Evolutionary conservation across 2,329 filamentous ascomycete species (phyloP).

Genomic region (Emmonsia crescens): DNA sequence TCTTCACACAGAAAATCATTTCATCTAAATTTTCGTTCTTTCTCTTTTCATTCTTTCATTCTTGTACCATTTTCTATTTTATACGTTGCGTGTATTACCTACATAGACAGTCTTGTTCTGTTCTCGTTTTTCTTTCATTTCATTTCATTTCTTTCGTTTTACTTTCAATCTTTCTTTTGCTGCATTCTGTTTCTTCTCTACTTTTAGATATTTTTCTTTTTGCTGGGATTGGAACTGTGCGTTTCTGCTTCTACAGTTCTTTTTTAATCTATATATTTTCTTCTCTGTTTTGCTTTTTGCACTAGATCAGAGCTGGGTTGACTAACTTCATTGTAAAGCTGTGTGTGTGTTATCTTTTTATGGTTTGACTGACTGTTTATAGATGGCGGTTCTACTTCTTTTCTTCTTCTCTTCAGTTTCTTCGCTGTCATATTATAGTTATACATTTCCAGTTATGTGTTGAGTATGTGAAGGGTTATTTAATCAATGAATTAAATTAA

Average conservation of each 20-base stretch:
- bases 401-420: not conserved
- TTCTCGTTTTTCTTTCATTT: not conserved
- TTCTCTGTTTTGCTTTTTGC: not conserved
- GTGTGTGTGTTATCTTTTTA: no score
- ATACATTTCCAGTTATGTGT: no score
- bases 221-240: not conserved
- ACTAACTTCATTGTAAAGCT: not conserved
- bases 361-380: no score
- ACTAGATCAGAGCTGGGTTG: not conserved
- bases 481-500: no score
- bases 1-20: not conserved
- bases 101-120: not conserved
- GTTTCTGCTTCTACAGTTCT: not conserved
- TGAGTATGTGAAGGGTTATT: no score
- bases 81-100: not conserved
- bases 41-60: slow-evolving; percentile 12
- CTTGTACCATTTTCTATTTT: slow-evolving; percentile 9
- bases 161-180: no score
- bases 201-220: not conserved
- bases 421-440: not conserved
- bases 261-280: not conserved
- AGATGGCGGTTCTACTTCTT: no score
- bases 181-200: no score
- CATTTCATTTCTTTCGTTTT: not conserved
- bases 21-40: slow-evolving; percentile 7